Conservation (phyloP, 805 yeast species). For the Cyberlindnera nakhonratchasimensis region DNA sequence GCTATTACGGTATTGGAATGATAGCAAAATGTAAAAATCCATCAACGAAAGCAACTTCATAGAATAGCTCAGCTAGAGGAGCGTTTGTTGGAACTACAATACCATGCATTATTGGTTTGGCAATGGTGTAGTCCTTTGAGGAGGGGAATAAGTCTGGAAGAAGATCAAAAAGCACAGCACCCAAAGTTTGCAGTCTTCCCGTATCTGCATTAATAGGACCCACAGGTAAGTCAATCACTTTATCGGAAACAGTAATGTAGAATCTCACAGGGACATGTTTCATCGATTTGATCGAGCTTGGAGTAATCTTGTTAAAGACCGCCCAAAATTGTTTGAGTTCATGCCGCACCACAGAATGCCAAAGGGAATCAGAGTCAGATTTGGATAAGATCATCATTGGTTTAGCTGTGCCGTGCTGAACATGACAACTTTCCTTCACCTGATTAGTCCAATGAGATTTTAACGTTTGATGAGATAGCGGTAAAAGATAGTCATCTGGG, state of each 20-base stretch:
- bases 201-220: slow-evolving; percentile 9
- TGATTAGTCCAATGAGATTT: slow-evolving; percentile 67
- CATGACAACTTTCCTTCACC: slow-evolving; percentile 76
- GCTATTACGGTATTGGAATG: slow-evolving; percentile 31
- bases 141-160: slow-evolving; percentile 48
- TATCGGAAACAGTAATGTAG: slow-evolving; percentile 38
- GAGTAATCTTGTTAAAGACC: slow-evolving; percentile 23
- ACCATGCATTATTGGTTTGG: slow-evolving; percentile 54
- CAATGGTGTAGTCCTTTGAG: slow-evolving; percentile 32
- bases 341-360: slow-evolving; percentile 46
- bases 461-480: slow-evolving; percentile 33
- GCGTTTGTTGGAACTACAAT: slow-evolving; percentile 43
- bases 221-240: slow-evolving; percentile 35
- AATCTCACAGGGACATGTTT: slow-evolving; percentile 47
- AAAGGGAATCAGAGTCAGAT: slow-evolving; percentile 52
- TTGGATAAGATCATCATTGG: slow-evolving; percentile 75
- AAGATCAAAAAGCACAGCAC: slow-evolving; percentile 35
- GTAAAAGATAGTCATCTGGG: slow-evolving; percentile 44
- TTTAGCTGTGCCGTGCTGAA: slow-evolving; percentile 73
- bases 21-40: slow-evolving; percentile 60
- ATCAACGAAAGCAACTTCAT: slow-evolving; percentile 49
- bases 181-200: slow-evolving; percentile 28
- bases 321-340: slow-evolving; percentile 29
- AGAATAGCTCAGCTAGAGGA: slow-evolving; percentile 45
- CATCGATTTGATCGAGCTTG: slow-evolving; percentile 20